Conservation (phyloP, 352 stramenopile species). For the Poterioochromonas sp. region DNA sequence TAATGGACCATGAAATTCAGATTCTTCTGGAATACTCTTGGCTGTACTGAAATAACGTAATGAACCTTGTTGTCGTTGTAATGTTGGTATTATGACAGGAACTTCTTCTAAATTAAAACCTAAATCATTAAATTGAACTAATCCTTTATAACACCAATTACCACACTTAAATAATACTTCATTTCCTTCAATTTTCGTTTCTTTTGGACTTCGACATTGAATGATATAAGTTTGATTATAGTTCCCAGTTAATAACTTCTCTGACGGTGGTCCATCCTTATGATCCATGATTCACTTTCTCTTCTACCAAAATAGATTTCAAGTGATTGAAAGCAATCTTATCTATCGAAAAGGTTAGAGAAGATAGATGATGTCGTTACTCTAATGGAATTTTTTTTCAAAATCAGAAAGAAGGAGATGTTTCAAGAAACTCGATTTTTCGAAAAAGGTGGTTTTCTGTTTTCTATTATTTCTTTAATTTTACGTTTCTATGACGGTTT, state of each 20-base stretch:
- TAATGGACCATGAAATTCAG: slow-evolving; percentile 43
- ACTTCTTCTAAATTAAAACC: slow-evolving; percentile 54
- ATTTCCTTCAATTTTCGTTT: background rate
- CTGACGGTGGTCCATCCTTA: too few species aligned
- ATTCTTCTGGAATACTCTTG: slow-evolving; percentile 49
- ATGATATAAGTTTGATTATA: background rate
- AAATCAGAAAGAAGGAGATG: too few species aligned
- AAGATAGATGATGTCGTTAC: too few species aligned
- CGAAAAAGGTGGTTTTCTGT: too few species aligned
- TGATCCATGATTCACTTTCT: too few species aligned
- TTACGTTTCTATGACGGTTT: too few species aligned
- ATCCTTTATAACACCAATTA: slow-evolving; percentile 85
- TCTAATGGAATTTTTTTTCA: too few species aligned
- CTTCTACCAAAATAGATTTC: too few species aligned
- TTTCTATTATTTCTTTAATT: too few species aligned
- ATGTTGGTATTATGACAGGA: slow-evolving; percentile 69
- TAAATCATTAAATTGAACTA: slow-evolving; percentile 58
- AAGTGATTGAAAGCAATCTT: too few species aligned
- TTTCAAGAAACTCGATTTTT: too few species aligned
- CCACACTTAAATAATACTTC: slow-evolving; percentile 80
- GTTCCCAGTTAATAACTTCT: background rate
- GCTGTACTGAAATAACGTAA: slow-evolving; percentile 80
- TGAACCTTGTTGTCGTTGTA: slow-evolving; percentile 82
- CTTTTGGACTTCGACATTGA: background rate
- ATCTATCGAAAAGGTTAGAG: too few species aligned